These are phyloP conservation scores for Metschnikowia picachoensis DNA, from an alignment of 805 yeast genomes.

Conservation along the genomic window DNA sequence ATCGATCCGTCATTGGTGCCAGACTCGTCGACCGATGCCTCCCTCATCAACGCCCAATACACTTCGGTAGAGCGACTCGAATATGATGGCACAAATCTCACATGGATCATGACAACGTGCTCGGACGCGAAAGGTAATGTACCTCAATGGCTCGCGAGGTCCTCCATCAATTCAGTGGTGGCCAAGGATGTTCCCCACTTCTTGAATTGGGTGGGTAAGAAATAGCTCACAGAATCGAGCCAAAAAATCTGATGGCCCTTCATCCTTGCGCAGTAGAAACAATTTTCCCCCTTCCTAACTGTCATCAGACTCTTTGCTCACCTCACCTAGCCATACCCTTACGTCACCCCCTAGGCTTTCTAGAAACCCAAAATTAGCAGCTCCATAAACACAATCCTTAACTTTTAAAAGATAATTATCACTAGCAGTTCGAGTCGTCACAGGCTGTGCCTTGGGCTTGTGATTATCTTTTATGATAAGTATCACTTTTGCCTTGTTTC, in stretches of 20 bases:
- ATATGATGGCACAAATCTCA: constrained; percentile 19
- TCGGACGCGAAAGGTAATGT: constrained; percentile 39
- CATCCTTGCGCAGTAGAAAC: background rate
- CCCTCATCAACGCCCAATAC: constrained; percentile 30
- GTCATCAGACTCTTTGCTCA: constrained; percentile 8
- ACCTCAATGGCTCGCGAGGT: constrained; percentile 33
- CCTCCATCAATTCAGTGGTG: constrained; percentile 30
- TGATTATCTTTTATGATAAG: constrained; percentile 34
- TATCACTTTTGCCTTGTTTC: constrained; percentile 27
- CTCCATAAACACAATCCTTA: constrained; percentile 26
- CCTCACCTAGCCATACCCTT: constrained; percentile 36
- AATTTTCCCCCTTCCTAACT: background rate
- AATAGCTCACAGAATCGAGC: background rate
- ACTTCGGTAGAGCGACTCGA: constrained; percentile 34
- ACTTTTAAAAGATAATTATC: constrained; percentile 12
- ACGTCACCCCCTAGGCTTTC: constrained; percentile 43
- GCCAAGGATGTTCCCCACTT: constrained; percentile 41
- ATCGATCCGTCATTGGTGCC: constrained; percentile 27
- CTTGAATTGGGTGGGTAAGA: constrained; percentile 25
- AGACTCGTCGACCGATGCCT: constrained; percentile 8
- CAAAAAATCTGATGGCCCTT: too few species aligned
- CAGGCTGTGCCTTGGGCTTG: constrained; percentile 13
- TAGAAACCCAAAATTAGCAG: constrained; percentile 33
- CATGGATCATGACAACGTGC: constrained; percentile 39
- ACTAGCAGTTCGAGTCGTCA: background rate